A percentile compares a stretch with the other conserved stretches of the same genome.
Evolutionary conservation across 2,329 filamentous ascomycete genomes (phyloP).

Genomic region (Talaromyces sp.): DNA sequence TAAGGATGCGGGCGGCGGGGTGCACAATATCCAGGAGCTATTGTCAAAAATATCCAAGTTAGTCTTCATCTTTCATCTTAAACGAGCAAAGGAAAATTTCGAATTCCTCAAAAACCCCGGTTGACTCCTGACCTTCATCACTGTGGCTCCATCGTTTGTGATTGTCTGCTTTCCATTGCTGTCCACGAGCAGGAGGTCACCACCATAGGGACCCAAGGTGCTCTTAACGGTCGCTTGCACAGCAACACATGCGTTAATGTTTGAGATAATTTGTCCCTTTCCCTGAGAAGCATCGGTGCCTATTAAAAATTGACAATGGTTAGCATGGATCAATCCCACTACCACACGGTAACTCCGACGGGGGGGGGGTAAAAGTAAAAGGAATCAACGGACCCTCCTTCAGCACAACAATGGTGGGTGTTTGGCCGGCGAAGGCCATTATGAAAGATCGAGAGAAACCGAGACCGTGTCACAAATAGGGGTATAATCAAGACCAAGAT

Average conservation of each 20-base stretch:
- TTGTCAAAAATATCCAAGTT: conserved; percentile 8
- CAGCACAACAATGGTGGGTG: conserved; percentile 96
- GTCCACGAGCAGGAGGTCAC: conserved; percentile 93
- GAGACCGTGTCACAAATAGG: conserved; percentile 20
- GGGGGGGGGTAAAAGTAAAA: conserved; percentile 34
- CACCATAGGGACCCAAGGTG: conserved; percentile 94
- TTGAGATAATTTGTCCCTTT: conserved; percentile 93
- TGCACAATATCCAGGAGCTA: conserved; percentile 98
- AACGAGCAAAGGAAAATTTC: too few species aligned
- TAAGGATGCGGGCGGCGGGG: conserved; percentile 93
- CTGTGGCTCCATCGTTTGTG: conserved; percentile 97
- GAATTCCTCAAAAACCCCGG: not conserved
- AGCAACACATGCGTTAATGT: conserved; percentile 97
- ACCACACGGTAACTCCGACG: conserved; percentile 13
- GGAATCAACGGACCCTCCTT: conserved; percentile 75
- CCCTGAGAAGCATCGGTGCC: conserved; percentile 97
- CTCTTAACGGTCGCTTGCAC: conserved; percentile 95
- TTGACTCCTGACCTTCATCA: conserved; percentile 78
- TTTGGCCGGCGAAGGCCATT: conserved; percentile 97
- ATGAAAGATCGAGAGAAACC: conserved; percentile 34
- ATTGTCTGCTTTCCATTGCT: conserved; percentile 95
- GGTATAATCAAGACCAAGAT: conserved; percentile 23
- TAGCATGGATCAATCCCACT: conserved; percentile 30
- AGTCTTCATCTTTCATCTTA: not conserved
- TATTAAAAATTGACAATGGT: conserved; percentile 45